Conservation (phyloP, 768 basidiomycete species). For the Mrakia frigida region DNA sequence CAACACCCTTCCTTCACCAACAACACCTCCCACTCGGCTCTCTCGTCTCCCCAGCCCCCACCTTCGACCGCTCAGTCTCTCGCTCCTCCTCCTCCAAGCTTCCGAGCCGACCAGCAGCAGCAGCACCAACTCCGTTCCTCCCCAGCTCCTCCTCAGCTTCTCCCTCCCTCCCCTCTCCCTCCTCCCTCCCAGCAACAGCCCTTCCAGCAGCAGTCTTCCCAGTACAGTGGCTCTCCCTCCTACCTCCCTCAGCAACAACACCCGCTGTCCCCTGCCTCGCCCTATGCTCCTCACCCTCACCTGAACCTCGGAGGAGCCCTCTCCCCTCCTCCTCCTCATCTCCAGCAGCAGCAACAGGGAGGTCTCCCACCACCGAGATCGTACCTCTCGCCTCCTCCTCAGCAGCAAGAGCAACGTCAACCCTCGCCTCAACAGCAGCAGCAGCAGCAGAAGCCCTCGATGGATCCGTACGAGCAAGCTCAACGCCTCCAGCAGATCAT, state of each 20-base stretch:
- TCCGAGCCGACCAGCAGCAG: neutral
- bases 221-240: neutral
- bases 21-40: neutral
- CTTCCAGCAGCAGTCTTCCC: neutral
- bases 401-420: conserved; percentile 7
- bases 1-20: neutral
- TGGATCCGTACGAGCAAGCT: neutral
- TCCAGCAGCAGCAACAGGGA: neutral
- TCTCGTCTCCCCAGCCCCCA: neutral
- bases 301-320: neutral
- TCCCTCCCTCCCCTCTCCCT: conserved; percentile 12
- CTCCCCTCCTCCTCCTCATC: neutral
- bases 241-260: conserved; percentile 10
- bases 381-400: neutral
- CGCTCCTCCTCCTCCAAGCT: neutral
- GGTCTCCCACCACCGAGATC: neutral
- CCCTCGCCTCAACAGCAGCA: conserved; percentile 8
- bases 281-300: neutral
- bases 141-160: neutral
- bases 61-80: neutral
- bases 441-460: neutral
- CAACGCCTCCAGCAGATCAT: conserved; percentile 17
- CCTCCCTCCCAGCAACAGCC: conserved; percentile 8
- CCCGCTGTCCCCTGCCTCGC: neutral
- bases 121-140: conserved; percentile 18